phyloP scores from a whole-genome alignment of 192 early-diverging fungal species.

The Mortierella antarctica region DNA sequence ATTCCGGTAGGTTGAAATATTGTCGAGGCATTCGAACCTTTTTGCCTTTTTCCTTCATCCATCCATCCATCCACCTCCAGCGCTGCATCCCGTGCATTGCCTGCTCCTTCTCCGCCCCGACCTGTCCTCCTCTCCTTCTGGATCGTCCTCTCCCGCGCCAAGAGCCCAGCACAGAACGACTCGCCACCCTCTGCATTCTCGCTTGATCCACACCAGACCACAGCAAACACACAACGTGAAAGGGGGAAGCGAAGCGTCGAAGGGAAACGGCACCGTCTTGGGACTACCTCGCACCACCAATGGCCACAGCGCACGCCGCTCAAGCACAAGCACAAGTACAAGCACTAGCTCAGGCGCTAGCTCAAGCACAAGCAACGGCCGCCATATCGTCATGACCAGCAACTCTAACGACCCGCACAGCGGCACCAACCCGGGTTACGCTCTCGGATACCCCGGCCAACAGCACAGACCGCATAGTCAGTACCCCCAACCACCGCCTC shows the following conservation, averaged over 20 bases:
- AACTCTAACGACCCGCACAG: slow-evolving; percentile 3
- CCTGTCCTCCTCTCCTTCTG: neutral
- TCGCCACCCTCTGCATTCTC: neutral
- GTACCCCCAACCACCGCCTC: slow-evolving; percentile 3
- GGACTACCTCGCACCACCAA: neutral
- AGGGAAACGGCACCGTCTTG: neutral
- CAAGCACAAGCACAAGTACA: neutral
- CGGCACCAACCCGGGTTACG: neutral
- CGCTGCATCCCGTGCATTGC: neutral
- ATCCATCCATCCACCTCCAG: neutral
- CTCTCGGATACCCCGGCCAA: neutral
- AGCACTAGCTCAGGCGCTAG: neutral
- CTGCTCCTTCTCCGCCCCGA: neutral
- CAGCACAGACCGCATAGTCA: neutral
- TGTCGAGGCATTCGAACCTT: neutral
- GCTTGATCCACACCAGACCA: neutral
- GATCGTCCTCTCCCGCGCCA: neutral
- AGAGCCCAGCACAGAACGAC: neutral
- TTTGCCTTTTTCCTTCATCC: neutral
- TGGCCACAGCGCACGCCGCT: neutral
- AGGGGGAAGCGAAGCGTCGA: neutral
- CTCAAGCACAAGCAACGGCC: neutral
- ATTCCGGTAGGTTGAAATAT: neutral
- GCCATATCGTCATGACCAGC: neutral
- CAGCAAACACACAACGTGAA: neutral